These are phyloP conservation scores for Penicillium argentinense DNA, from an alignment of 495 filamentous ascomycete genomes.

Conservation along the genomic window DNA sequence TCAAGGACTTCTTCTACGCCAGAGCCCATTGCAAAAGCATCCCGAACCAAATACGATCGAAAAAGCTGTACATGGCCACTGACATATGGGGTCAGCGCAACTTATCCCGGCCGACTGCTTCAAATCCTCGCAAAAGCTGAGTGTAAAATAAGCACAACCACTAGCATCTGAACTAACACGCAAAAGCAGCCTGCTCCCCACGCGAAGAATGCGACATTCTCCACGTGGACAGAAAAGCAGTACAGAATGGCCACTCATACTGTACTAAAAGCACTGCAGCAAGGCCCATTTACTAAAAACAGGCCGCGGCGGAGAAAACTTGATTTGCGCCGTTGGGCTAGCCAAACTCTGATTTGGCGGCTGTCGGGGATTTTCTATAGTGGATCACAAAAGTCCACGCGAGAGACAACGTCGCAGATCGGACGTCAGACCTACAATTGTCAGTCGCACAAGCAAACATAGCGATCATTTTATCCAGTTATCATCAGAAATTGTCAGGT, in stretches of 20 bases:
- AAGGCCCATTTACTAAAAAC: conserved; percentile 2
- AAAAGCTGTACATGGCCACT: no score
- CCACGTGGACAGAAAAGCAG: not conserved
- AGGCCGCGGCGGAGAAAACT: conserved; percentile 5
- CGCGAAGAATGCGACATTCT: not conserved
- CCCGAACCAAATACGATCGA: no score
- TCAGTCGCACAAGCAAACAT: not conserved
- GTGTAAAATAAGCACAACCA: no score
- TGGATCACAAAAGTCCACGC: conserved; percentile 9
- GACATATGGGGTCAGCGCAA: no score
- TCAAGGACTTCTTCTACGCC: no score
- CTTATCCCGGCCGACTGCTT: no score
- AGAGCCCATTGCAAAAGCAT: no score
- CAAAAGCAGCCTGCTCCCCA: not conserved
- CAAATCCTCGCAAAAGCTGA: no score
- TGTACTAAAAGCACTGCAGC: not conserved
- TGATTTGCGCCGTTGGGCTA: conserved; percentile 14
- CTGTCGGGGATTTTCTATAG: conserved; percentile 13
- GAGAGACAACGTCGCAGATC: conserved; percentile 6
- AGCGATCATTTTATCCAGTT: not conserved
- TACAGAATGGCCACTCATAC: not conserved
- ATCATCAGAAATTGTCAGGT: not conserved
- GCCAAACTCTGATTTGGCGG: conserved; percentile 7
- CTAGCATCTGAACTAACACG: no score
- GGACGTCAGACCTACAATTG: no score